Base-by-base conservation (phyloP, 768 basidiomycete species). In the Terana coerulea region DNA sequence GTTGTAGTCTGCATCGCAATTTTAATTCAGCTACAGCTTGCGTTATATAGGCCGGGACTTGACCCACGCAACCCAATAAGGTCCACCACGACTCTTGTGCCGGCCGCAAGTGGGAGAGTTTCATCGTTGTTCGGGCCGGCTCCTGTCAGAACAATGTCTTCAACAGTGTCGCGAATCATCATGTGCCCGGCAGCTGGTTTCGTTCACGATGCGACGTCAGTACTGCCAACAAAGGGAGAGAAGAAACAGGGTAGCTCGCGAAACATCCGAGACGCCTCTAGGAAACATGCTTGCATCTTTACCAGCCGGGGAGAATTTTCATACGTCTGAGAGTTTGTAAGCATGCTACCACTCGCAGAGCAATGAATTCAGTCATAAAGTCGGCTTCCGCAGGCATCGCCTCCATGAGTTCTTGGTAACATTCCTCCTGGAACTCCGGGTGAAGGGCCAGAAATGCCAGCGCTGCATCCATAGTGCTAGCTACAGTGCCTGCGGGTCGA, bases 391-490 rank as follows among this genome's bases (percentile, higher is more conserved):
- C 25, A 12, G 31, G 24, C 30, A 30, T 6, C 28, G 43, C 40
- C 34, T 51, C 49, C 21, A 34, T 21, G 12, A 43, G 25, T 24
- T 51, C 29, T 12, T 43, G 31, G 30, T 42, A 43, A 10, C 42
- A 39, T n/a, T 51, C 49, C 11, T 51, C 30, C 31, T 51, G 49
- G 17, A 39, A n/a, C 1, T 51, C 49, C 12, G 28, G 39, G 43
- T 51, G 41, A 12, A 51, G 24, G 2, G 40, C 49, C 21, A 51
- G 28, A 6, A 51, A 19, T 11, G 28, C 49, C 17, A 51, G 10
- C 6, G 49, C 29, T 1, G 41, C 49, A 5, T 43, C 25, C 14
- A 51, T 26, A 4, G 49, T 51, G 19, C 34, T 26, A 17, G 44
- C 25, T 5, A 31, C 34, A 21, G 44, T 46, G 21, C 34, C 44